Percentiles rank a stretch among this genome's conserved stretches.
Evolutionary conservation across 495 filamentous ascomycete species (phyloP).

Genomic region (Xanthoparmelia taractica): DNA sequence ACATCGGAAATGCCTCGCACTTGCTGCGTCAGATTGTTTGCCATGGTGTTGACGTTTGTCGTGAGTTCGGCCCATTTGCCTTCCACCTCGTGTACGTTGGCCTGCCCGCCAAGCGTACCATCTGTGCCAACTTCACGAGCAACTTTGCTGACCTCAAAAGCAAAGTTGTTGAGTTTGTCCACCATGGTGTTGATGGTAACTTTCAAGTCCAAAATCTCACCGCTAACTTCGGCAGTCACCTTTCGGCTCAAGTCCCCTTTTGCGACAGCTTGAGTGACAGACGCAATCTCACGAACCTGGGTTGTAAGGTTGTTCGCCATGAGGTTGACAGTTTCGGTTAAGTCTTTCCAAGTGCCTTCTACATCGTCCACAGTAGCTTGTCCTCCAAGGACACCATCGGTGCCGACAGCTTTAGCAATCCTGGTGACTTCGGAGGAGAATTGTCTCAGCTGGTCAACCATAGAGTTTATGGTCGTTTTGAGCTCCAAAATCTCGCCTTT

Average conservation of each 20-base stretch:
- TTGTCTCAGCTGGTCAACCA: constrained; percentile 96
- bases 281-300: constrained; percentile 96
- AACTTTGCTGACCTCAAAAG: constrained; percentile 97
- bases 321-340: constrained; percentile 96
- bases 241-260: constrained; percentile 91
- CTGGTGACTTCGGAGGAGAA: constrained; percentile 98
- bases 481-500: constrained; percentile 93
- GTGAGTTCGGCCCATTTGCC: constrained; percentile 99
- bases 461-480: constrained; percentile 96
- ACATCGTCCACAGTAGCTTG: constrained; percentile 97
- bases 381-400: constrained; percentile 88
- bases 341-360: constrained; percentile 92
- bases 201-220: constrained; percentile 92
- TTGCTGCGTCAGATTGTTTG: constrained; percentile 87
- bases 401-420: constrained; percentile 94
- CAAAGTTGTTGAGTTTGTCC: constrained; percentile 91
- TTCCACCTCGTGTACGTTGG: constrained; percentile 94
- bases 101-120: constrained; percentile 89
- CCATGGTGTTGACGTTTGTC: constrained; percentile 84
- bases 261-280: constrained; percentile 94
- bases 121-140: constrained; percentile 97
- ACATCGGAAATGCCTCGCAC: constrained; percentile 95
- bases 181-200: constrained; percentile 99
- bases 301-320: constrained; percentile 99
- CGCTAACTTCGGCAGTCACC: constrained; percentile 90